Evolutionary conservation across 2,329 filamentous ascomycete genomes (phyloP).

Genomic region (Fusarium sp.): DNA sequence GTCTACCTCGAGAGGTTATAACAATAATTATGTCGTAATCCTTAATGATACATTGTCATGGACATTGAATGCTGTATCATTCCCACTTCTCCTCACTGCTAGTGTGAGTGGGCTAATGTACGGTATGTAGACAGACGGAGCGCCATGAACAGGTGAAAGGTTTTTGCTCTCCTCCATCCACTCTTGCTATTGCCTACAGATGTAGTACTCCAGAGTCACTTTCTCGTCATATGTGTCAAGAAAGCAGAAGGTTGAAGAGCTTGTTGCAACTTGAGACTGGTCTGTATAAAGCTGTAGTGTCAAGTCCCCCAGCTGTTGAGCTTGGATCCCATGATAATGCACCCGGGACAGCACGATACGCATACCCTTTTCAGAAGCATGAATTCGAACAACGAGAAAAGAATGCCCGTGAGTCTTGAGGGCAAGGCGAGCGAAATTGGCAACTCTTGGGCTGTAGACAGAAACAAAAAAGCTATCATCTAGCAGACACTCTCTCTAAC

Average conservation of each 20-base stretch:
- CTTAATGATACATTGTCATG: constrained; percentile 12
- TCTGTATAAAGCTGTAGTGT: not conserved
- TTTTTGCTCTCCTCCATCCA: not conserved
- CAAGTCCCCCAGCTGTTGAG: not conserved
- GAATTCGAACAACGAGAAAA: constrained; percentile 9
- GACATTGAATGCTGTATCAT: constrained; percentile 5
- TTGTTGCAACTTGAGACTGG: not conserved
- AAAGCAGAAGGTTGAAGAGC: not conserved
- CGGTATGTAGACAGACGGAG: constrained; percentile 22
- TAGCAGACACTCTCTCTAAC: not conserved
- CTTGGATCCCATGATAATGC: not conserved
- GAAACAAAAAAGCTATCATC: constrained; percentile 4
- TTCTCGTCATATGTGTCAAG: not conserved
- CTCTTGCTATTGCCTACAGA: not conserved
- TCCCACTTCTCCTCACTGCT: constrained; percentile 19
- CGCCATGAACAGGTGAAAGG: constrained; percentile 2
- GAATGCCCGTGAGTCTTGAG: constrained; percentile 2
- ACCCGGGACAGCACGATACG: not conserved
- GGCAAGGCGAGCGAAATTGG: constrained; percentile 30
- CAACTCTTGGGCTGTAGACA: constrained; percentile 10
- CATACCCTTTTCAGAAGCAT: constrained; percentile 1
- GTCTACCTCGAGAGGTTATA: not conserved
- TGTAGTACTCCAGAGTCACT: not conserved
- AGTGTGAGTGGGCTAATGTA: constrained; percentile 20
- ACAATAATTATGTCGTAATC: constrained; percentile 9